Evolutionary conservation across 2,329 filamentous ascomycete species (phyloP).

Genomic region (Ceratocystis cacaofunesta): DNA sequence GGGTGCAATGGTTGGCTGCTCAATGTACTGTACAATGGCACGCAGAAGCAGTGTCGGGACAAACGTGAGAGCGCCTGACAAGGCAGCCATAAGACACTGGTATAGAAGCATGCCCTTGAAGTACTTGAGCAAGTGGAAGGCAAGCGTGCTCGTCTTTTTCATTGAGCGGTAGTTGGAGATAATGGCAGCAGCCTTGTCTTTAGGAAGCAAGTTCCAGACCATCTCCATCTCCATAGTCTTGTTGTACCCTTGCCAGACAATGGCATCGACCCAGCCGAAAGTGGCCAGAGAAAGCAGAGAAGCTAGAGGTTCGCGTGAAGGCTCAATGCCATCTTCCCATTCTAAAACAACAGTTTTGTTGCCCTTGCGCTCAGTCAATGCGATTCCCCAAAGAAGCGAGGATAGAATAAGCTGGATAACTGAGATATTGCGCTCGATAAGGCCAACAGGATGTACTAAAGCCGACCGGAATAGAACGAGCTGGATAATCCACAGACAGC

Average conservation of each 20-base stretch:
- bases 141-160: conserved; percentile 65
- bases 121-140: conserved; percentile 68
- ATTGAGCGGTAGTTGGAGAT: conserved; percentile 71
- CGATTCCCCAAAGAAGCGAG: conserved; percentile 59
- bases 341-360: conserved; percentile 81
- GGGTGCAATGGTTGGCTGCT: conserved; percentile 60
- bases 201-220: conserved; percentile 82
- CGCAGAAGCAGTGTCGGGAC: conserved; percentile 81
- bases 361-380: conserved; percentile 72
- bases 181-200: conserved; percentile 72
- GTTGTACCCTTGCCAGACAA: conserved; percentile 80
- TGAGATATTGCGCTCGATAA: conserved; percentile 45
- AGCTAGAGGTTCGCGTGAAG: conserved; percentile 72
- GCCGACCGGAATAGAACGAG: conserved; percentile 71
- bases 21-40: conserved; percentile 86
- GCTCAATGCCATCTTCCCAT: conserved; percentile 76
- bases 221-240: conserved; percentile 67
- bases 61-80: conserved; percentile 76
- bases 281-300: conserved; percentile 78
- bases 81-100: conserved; percentile 65
- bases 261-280: conserved; percentile 79
- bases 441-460: conserved; percentile 59
- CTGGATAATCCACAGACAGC: conserved; percentile 63
- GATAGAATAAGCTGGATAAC: conserved; percentile 62
- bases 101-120: conserved; percentile 63